These are phyloP conservation scores for Marasmius oreades DNA, from an alignment of 1,284 basidiomycete species.

Conservation along the genomic window DNA sequence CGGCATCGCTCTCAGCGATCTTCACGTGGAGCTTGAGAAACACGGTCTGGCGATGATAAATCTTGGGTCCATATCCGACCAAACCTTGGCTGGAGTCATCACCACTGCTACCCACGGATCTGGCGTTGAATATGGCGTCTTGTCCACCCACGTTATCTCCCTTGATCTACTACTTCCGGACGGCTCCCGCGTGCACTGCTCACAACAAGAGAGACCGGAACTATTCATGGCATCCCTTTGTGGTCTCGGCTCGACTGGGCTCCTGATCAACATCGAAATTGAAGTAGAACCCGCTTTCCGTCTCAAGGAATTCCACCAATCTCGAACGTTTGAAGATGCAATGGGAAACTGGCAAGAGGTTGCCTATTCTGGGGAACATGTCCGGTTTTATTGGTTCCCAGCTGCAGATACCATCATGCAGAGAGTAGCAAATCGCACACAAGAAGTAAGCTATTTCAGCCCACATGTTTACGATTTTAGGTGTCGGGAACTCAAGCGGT, in stretches of 20 bases:
- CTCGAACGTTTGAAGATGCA: conserved; percentile 65
- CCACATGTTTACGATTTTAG: background rate
- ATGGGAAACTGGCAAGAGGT: conserved; percentile 54
- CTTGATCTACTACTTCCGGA: conserved; percentile 75
- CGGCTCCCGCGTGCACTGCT: conserved; percentile 67
- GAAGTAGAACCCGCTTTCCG: conserved; percentile 83
- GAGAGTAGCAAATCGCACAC: conserved; percentile 72
- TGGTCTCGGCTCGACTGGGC: conserved; percentile 90
- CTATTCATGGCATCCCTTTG: conserved; percentile 93
- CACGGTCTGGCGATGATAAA: conserved; percentile 85
- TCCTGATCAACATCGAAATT: conserved; percentile 80
- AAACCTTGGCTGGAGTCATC: conserved; percentile 92
- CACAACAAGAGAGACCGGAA: conserved; percentile 60
- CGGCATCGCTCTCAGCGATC: conserved; percentile 75
- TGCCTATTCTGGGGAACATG: conserved; percentile 74
- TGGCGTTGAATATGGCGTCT: conserved; percentile 77
- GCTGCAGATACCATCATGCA: conserved; percentile 74
- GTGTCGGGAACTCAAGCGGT: conserved; percentile 3
- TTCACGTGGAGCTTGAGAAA: conserved; percentile 67
- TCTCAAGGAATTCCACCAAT: conserved; percentile 74
- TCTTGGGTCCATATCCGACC: conserved; percentile 95
- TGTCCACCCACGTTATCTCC: conserved; percentile 80
- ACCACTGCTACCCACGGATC: conserved; percentile 96
- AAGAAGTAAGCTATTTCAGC: conserved; percentile 62
- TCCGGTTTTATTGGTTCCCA: conserved; percentile 96